Conservation (phyloP, 176 grass and related monocot genomes). For the Bromus sterilis region DNA sequence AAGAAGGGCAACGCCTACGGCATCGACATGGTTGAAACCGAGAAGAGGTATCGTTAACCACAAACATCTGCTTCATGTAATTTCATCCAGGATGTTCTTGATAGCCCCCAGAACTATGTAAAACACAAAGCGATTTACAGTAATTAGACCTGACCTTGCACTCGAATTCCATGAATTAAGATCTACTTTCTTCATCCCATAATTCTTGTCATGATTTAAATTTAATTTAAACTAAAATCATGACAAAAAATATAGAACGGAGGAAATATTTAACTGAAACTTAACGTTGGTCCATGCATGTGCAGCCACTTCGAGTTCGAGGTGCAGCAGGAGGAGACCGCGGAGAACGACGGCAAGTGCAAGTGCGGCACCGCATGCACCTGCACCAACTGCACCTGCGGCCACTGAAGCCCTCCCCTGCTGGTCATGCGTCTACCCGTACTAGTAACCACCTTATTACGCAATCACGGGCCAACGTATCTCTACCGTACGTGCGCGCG, state of each 20-base stretch:
- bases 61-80: neutral
- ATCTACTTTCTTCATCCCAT: too few relatives aligned
- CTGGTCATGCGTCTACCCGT: neutral
- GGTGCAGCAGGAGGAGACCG: slow-evolving; percentile 1
- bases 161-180: too few relatives aligned
- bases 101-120: neutral
- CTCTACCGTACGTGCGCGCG: neutral
- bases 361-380: slow-evolving; percentile 57
- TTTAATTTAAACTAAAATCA: too few relatives aligned
- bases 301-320: slow-evolving; percentile 45
- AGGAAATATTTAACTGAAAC: too few relatives aligned
- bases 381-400: slow-evolving; percentile 50
- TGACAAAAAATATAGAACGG: too few relatives aligned
- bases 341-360: slow-evolving; percentile 50
- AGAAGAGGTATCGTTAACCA: slow-evolving; percentile 62
- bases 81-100: neutral
- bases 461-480: neutral
- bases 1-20: slow-evolving; percentile 72
- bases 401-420: slow-evolving; percentile 13
- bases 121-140: neutral
- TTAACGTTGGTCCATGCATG: neutral
- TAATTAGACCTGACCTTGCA: neutral
- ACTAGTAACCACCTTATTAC: neutral
- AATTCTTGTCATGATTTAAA: too few relatives aligned
- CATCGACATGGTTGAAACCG: slow-evolving; percentile 28